These are phyloP conservation scores for Trametes sanguinea DNA, from an alignment of 768 basidiomycete genomes.

Conservation along the genomic window DNA sequence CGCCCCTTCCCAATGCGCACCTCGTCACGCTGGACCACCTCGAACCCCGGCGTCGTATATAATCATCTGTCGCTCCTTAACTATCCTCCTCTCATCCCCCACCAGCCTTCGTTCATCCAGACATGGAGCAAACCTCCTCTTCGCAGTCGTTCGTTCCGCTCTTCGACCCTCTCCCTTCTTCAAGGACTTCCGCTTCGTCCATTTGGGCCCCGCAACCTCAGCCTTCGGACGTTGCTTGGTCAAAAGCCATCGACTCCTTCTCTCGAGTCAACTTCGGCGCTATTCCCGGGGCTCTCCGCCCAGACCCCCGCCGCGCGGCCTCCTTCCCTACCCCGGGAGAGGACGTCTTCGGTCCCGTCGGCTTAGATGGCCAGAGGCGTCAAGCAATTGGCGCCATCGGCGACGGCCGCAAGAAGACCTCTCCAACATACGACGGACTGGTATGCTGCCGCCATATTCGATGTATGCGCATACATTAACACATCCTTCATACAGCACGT, in stretches of 20 bases:
- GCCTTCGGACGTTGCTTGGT: conserved; percentile 67
- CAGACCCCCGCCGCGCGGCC: conserved; percentile 31
- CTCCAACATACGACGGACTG: conserved; percentile 56
- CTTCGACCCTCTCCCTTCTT: conserved; percentile 28
- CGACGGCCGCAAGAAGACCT: conserved; percentile 70
- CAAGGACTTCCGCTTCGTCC: conserved; percentile 40
- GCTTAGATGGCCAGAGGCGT: conserved; percentile 42
- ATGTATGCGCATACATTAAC: conserved; percentile 25
- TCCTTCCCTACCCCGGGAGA: conserved; percentile 42
- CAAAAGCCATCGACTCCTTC: conserved; percentile 63
- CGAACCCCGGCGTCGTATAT: conserved; percentile 16
- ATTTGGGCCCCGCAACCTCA: conserved; percentile 87
- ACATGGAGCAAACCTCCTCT: conserved; percentile 27
- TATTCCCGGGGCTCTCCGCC: conserved; percentile 14
- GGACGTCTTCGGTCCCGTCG: conserved; percentile 67
- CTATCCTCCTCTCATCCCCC: conserved; percentile 13
- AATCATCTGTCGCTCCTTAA: conserved; percentile 9
- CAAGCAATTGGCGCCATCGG: conserved; percentile 72
- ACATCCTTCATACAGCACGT: conserved; percentile 55
- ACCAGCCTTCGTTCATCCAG: conserved; percentile 10
- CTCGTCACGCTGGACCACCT: conserved; percentile 12
- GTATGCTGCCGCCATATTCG: conserved; percentile 39
- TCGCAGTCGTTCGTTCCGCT: conserved; percentile 29
- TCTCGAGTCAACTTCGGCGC: conserved; percentile 43
- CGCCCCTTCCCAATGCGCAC: conserved; percentile 7